Evolutionary conservation across 2,329 filamentous ascomycete genomes (phyloP), one percentile per base, ranked within the genome.

Genomic region (Neofusicoccum sp.): DNA sequence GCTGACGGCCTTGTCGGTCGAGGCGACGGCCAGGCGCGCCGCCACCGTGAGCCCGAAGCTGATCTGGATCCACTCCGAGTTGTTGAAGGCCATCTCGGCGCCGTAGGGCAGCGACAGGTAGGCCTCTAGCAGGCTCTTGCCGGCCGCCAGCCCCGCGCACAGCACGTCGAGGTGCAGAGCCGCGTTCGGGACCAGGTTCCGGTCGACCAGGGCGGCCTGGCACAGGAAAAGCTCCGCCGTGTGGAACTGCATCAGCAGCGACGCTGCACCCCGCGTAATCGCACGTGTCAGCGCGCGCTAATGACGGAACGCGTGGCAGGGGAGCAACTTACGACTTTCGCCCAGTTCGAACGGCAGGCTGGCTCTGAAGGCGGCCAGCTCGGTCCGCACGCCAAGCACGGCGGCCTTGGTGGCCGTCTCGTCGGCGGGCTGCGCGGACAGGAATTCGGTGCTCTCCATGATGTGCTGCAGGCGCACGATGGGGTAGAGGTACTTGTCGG

Each of bases 51-150:
- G 63, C 14, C 68, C 70, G 60, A 78, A 76, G 3, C 69, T 73
- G 11, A 76, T 53, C 61, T 78, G 75, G 2, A 78, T 68, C 75
- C 76, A 77, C 60, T 76, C 69, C 1, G 73, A 67, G 57, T 78
- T 76, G 40, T 71, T 76, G 24, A 77, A 68, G 3, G 66, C 65
- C 41, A 71, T 68, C 58, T 78, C 75, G 11, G 70, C 67, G 40
- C 69, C 68, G 5, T 69, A 65, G 3, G 75, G 74, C 1, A 78
- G 65, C 43, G 68, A 69, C 5, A 76, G 58, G 41, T 74, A 75
- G 8, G 71, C 62, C 20, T 72, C 68, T 16, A 70, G 44, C 3
- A 70, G 62, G 12, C 64, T 59, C 12, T 66, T 65, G n/a, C 67
- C 63, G 7, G 70, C 64, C 16, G 62, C 57, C 3, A 75, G 66